phyloP scores from a whole-genome alignment of 2,329 filamentous ascomycete genomes.

The Fonsecaea nubica region DNA sequence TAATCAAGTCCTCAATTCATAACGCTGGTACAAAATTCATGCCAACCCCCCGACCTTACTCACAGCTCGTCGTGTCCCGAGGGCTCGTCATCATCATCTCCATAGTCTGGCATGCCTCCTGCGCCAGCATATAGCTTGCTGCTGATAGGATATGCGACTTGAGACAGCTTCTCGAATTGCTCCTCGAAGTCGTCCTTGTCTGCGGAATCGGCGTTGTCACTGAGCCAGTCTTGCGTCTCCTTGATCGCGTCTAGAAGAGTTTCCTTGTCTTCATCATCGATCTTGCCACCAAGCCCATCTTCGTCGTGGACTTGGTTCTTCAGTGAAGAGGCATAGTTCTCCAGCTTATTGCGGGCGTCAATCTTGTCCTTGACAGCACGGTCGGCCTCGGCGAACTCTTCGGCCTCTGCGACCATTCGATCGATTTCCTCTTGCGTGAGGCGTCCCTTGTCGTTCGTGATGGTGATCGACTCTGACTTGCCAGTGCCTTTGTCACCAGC shows the following conservation, averaged over 20 bases:
- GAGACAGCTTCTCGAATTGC: slow-evolving; percentile 98
- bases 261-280: slow-evolving; percentile 98
- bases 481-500: slow-evolving; percentile 98
- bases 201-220: slow-evolving; percentile 87
- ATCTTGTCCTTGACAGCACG: slow-evolving; percentile 98
- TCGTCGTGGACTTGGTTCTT: slow-evolving; percentile 99
- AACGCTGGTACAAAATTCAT: slow-evolving; percentile 28
- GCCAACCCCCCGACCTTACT: slow-evolving; percentile 16
- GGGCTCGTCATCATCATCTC: slow-evolving; percentile 67
- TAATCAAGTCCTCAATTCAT: slow-evolving; percentile 20
- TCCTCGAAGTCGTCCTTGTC: slow-evolving; percentile 95
- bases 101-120: slow-evolving; percentile 64
- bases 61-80: slow-evolving; percentile 76
- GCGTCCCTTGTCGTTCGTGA: slow-evolving; percentile 99
- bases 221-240: slow-evolving; percentile 95
- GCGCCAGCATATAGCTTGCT: slow-evolving; percentile 89
- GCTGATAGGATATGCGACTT: slow-evolving; percentile 97
- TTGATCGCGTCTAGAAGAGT: slow-evolving; percentile 93
- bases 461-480: slow-evolving; percentile 96
- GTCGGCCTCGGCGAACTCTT: slow-evolving; percentile 99
- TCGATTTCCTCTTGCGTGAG: slow-evolving; percentile 96
- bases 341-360: slow-evolving; percentile 91
- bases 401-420: slow-evolving; percentile 97
- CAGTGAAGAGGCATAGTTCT: slow-evolving; percentile 98
- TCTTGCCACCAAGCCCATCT: slow-evolving; percentile 96